phyloP scores from a whole-genome alignment of 768 basidiomycete genomes.

The Mycena albidolilacea region DNA sequence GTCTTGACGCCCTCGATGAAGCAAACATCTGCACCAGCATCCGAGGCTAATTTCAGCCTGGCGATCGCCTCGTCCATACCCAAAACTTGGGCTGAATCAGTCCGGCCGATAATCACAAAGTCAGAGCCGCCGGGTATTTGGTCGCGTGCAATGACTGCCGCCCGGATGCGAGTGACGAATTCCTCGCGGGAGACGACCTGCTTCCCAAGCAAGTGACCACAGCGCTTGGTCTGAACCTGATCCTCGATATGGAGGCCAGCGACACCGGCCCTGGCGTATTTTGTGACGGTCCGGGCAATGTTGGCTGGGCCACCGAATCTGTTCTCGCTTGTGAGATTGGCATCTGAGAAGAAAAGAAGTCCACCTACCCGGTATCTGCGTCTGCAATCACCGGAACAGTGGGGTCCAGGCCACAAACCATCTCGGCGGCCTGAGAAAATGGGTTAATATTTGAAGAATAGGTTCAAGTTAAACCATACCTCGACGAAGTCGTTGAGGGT shows the following conservation, averaged over 20 bases:
- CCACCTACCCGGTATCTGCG: constrained; percentile 65
- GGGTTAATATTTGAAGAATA: constrained; percentile 6
- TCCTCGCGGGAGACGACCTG: constrained; percentile 87
- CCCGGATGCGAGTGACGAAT: constrained; percentile 80
- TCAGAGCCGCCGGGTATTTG: constrained; percentile 82
- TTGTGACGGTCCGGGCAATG: constrained; percentile 67
- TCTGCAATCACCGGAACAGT: constrained; percentile 67
- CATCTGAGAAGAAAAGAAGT: background rate
- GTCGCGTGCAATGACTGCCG: constrained; percentile 84
- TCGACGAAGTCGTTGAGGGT: constrained; percentile 69
- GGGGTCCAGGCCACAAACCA: constrained; percentile 65
- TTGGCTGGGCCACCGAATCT: constrained; percentile 69
- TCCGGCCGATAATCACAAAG: constrained; percentile 84
- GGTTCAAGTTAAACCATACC: constrained; percentile 42
- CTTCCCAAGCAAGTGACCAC: constrained; percentile 84
- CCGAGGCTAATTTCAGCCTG: constrained; percentile 80
- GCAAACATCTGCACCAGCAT: constrained; percentile 84
- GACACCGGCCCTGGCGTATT: constrained; percentile 65
- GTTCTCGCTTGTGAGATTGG: background rate
- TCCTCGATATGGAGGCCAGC: constrained; percentile 71
- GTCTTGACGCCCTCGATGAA: constrained; percentile 87
- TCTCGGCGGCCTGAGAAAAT: constrained; percentile 55
- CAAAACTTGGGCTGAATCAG: constrained; percentile 83
- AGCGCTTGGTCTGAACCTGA: constrained; percentile 67
- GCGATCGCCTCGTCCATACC: constrained; percentile 84